Percentiles rank a stretch among this genome's conserved stretches.
Conservation (phyloP, 2,329 filamentous ascomycete genomes). For the Penicillium sp. region DNA sequence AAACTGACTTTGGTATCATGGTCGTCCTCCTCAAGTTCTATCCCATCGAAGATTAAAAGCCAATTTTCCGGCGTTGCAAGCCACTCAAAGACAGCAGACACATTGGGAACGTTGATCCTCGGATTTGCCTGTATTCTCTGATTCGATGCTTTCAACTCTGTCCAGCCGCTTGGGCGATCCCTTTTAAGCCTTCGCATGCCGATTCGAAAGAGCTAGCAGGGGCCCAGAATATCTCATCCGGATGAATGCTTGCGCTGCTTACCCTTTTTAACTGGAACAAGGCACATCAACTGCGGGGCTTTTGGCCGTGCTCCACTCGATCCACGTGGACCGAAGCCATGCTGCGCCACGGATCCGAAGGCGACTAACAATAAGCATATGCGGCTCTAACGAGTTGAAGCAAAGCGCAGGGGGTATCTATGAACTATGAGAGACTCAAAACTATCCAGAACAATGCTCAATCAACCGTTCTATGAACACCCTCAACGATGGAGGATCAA, state of each 20-base stretch:
- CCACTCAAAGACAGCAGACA: slow-evolving; percentile 62
- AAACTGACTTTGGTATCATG: neutral
- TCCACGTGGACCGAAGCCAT: neutral
- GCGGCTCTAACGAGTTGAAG: neutral
- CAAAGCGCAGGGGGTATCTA: neutral
- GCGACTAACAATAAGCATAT: neutral
- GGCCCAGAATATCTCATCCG: slow-evolving; percentile 72
- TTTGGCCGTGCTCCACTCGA: neutral
- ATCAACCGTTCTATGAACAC: neutral
- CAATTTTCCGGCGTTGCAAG: slow-evolving; percentile 64
- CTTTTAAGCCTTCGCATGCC: slow-evolving; percentile 65
- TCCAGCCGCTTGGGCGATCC: slow-evolving; percentile 63
- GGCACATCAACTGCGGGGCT: neutral
- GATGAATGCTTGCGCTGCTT: slow-evolving; percentile 46
- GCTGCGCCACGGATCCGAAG: neutral
- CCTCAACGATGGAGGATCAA: slow-evolving; percentile 52
- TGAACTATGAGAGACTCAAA: neutral
- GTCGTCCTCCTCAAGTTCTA: slow-evolving; percentile 43
- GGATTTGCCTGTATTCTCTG: neutral
- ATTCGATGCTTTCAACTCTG: slow-evolving; percentile 42
- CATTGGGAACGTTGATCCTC: neutral
- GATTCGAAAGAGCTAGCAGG: slow-evolving; percentile 63
- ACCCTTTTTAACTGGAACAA: neutral
- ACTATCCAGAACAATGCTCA: neutral
- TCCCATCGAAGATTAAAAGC: slow-evolving; percentile 69